These are phyloP conservation scores for Hyphopichia buzzinii DNA, from an alignment of 1,139 yeast species.

Conservation along the genomic window DNA sequence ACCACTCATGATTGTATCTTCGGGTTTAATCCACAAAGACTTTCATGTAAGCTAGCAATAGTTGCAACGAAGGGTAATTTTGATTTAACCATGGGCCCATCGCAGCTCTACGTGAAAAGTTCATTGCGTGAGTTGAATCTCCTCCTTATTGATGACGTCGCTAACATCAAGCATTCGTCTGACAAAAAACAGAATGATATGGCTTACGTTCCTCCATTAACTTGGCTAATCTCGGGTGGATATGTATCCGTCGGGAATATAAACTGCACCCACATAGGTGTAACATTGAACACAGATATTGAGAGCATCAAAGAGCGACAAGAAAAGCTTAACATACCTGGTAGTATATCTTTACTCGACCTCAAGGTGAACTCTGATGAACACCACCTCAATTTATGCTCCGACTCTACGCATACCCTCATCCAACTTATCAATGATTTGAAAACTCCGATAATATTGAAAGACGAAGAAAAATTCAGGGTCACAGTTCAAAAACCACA, in stretches of 20 bases:
- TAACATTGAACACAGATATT: conserved; percentile 30
- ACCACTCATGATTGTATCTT: conserved; percentile 51
- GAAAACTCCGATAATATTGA: conserved; percentile 61
- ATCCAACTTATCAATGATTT: conserved; percentile 68
- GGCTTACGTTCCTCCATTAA: conserved; percentile 17
- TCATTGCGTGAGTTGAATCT: conserved; percentile 46
- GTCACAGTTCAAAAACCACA: conserved; percentile 33
- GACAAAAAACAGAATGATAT: conserved; percentile 9
- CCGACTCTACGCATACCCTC: conserved; percentile 79
- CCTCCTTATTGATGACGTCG: conserved; percentile 57
- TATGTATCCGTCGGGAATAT: conserved; percentile 45
- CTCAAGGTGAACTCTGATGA: conserved; percentile 50
- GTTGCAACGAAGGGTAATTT: conserved; percentile 51
- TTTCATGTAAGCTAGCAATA: conserved; percentile 52
- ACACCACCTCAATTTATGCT: conserved; percentile 62
- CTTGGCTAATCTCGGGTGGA: conserved; percentile 36
- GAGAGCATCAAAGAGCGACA: conserved; percentile 20
- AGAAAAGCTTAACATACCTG: conserved; percentile 18
- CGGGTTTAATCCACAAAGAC: conserved; percentile 58
- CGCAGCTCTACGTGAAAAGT: conserved; percentile 36
- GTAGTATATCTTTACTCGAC: conserved; percentile 31
- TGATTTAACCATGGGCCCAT: conserved; percentile 39
- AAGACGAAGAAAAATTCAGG: conserved; percentile 56
- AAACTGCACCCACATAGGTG: conserved; percentile 41
- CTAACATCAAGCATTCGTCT: conserved; percentile 21